Base-by-base conservation (phyloP, 306 rosid species). In the Purshia tridentata region DNA sequence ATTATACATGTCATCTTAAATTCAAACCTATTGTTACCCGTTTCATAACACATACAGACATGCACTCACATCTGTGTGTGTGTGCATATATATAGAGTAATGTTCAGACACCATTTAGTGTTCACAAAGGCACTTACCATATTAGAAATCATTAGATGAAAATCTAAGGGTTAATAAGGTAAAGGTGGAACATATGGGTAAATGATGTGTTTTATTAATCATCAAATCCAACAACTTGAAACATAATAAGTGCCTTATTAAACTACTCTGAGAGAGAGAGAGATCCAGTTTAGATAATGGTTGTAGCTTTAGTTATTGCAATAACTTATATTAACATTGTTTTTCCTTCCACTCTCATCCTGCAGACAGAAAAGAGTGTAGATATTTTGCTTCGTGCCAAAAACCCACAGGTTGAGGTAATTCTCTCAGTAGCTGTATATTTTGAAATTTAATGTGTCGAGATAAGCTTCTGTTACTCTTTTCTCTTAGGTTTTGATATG, bases 331-430 rank as follows among this genome's bases (percentile, higher is more conserved):
- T 9, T 76, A 19, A 20, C 1, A 15, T 23, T 40, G 0, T n/a
- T 40, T 14, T 58, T 48, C 9, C n/a, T 22, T 13, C 59, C 48
- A 9, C 55, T 70, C 19, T 56, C 53, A 53, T 65, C 50, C 6
- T 53, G 72, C 86, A 89, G 94, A 89, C 88, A 35, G 85, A 86
- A 70, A 89, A 86, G 80, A 86, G 94, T 64, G 88, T 89, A 65
- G 94, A 89, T 79, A 75, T 86, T 76, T 67, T 89, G 85, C 94
- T 89, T 45, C 81, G 77, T 20, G 86, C 88, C 16, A 77, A 72
- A 78, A 51, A 1, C 79, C 91, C 94, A 48, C 91, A 82, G 73
- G 91, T 86, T 57, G 91, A 89, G 94, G 94, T 89, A 86, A 77
- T 78, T 74, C 41, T 82, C 59, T 41, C 46, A 35, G 50, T 18